These are phyloP conservation scores for Pestalotiopsis fici DNA, from an alignment of 2,329 filamentous ascomycete genomes.

Conservation along the genomic window DNA sequence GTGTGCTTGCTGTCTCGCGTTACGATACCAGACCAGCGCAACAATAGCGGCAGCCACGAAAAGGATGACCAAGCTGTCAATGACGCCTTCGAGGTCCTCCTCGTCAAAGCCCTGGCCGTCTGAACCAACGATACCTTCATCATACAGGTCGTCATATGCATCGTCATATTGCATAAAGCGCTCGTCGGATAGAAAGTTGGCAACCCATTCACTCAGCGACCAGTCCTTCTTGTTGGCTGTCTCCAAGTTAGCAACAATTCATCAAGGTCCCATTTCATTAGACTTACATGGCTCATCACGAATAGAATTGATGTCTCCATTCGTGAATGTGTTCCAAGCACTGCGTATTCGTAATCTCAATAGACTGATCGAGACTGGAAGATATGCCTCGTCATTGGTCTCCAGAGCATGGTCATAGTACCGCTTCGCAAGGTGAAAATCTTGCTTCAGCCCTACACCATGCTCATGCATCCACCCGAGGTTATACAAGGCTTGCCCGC, in stretches of 20 bases:
- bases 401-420: slow-evolving; percentile 93
- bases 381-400: slow-evolving; percentile 89
- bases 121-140: slow-evolving; percentile 56
- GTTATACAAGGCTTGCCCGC: slow-evolving; percentile 95
- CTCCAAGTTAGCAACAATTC: neutral
- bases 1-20: slow-evolving; percentile 65
- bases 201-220: slow-evolving; percentile 83
- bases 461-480: slow-evolving; percentile 99
- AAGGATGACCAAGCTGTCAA: slow-evolving; percentile 85
- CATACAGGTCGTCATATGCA: slow-evolving; percentile 55
- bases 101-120: slow-evolving; percentile 58
- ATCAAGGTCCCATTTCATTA: too few relatives aligned
- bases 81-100: slow-evolving; percentile 68
- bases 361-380: slow-evolving; percentile 87
- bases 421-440: slow-evolving; percentile 95
- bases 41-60: slow-evolving; percentile 73
- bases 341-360: slow-evolving; percentile 82
- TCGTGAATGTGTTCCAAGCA: slow-evolving; percentile 91
- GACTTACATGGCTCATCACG: slow-evolving; percentile 82
- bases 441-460: slow-evolving; percentile 86
- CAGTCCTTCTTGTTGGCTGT: slow-evolving; percentile 70
- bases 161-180: slow-evolving; percentile 64
- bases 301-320: slow-evolving; percentile 90
- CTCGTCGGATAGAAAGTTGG: slow-evolving; percentile 77
- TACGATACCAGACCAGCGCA: slow-evolving; percentile 79